These are phyloP conservation scores for Tremella fuciformis DNA, from an alignment of 768 basidiomycete species.

Conservation along the genomic window DNA sequence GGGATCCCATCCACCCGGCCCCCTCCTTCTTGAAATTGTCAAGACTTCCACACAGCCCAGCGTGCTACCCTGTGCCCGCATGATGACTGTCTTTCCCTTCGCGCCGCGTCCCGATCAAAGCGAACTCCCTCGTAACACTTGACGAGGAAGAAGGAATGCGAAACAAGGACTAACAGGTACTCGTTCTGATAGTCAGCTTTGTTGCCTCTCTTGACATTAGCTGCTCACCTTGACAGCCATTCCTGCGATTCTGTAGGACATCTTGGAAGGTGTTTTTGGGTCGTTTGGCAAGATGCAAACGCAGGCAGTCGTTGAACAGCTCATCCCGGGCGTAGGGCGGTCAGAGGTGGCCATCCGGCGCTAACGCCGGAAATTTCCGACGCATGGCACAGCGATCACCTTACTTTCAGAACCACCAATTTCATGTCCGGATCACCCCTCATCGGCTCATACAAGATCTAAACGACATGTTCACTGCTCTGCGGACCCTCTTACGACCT, in stretches of 20 bases:
- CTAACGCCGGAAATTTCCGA: slow-evolving; percentile 11
- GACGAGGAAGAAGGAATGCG: not conserved
- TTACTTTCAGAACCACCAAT: not conserved
- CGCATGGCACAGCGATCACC: not conserved
- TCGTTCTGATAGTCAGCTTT: slow-evolving; percentile 43
- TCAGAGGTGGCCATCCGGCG: not conserved
- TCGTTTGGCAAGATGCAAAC: not conserved
- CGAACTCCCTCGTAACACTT: not conserved
- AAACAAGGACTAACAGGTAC: slow-evolving; percentile 44
- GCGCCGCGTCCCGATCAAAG: not conserved
- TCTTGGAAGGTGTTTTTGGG: slow-evolving; percentile 17
- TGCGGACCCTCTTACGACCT: slow-evolving; percentile 22
- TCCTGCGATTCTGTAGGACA: slow-evolving; percentile 52
- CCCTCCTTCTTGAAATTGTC: too few species aligned
- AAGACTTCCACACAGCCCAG: not conserved
- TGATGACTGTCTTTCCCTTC: not conserved
- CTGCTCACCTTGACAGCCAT: slow-evolving; percentile 49
- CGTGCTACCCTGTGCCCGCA: slow-evolving; percentile 2
- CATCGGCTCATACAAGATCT: slow-evolving; percentile 15
- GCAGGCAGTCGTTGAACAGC: not conserved
- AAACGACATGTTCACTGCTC: slow-evolving; percentile 2
- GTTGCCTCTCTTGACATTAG: not conserved
- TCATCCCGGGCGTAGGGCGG: too few species aligned
- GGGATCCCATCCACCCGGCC: not conserved
- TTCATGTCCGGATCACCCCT: slow-evolving; percentile 2